Evolutionary conservation across 768 basidiomycete species (phyloP).

Genomic region (Phlebiopsis gigantea): DNA sequence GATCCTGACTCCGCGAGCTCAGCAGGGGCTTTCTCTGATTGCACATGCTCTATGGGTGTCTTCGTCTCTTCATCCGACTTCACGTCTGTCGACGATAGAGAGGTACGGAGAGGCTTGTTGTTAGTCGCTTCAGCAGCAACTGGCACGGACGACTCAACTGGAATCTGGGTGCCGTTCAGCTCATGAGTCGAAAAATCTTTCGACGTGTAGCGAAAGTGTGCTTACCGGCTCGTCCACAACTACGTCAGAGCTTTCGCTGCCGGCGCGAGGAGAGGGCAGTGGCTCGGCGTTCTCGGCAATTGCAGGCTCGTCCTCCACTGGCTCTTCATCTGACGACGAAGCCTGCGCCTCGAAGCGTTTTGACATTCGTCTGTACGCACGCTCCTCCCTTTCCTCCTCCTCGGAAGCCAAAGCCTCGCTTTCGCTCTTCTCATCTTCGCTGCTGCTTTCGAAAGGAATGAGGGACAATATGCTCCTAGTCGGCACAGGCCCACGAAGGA

Average conservation of each 20-base stretch:
- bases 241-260: not conserved
- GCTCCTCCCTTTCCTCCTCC: conserved; percentile 30
- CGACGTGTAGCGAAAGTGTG: not conserved
- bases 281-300: not conserved
- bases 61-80: not conserved
- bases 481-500: conserved; percentile 36
- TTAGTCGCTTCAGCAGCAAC: conserved; percentile 2
- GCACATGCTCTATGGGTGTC: not conserved
- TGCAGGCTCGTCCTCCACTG: conserved; percentile 20
- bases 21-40: not conserved
- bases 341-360: conserved; percentile 27
- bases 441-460: conserved; percentile 25
- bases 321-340: conserved; percentile 28
- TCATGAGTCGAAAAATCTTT: not conserved
- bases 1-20: no score
- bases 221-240: not conserved
- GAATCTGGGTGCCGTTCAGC: not conserved
- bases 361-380: conserved; percentile 24
- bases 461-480: conserved; percentile 24
- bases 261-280: not conserved
- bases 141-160: conserved; percentile 2
- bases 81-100: not conserved
- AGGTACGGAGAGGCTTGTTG: not conserved
- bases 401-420: conserved; percentile 39
- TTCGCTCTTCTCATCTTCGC: conserved; percentile 34